Evolutionary conservation across 116 monocot genomes (phyloP).

Genomic region (Papilionanthe hybrid): DNA sequence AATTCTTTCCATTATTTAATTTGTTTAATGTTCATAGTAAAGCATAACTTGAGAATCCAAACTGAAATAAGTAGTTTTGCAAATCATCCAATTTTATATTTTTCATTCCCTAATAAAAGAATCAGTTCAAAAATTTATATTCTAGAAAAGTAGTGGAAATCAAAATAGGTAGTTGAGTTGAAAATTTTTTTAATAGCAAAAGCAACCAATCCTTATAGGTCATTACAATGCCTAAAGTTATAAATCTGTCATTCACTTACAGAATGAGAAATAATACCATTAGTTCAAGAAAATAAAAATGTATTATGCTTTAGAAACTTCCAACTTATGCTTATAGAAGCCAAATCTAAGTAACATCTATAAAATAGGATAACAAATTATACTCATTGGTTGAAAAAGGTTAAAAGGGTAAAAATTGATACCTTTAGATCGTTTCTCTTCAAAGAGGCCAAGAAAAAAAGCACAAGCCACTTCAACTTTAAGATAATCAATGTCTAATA

Average conservation of each 20-base stretch:
- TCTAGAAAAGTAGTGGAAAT: not conserved
- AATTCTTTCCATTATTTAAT: not conserved
- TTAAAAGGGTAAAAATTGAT: not conserved
- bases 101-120: not conserved
- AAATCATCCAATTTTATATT: not conserved
- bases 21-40: not conserved
- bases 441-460: conserved; percentile 60
- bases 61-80: not conserved
- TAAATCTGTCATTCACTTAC: not conserved
- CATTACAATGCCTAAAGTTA: not conserved
- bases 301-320: not conserved
- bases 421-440: conserved; percentile 77
- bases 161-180: not conserved
- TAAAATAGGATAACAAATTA: too few relatives aligned
- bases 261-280: not conserved
- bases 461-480: conserved; percentile 66
- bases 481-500: conserved; percentile 35
- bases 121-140: not conserved
- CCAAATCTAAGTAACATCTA: too few relatives aligned
- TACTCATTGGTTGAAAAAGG: not conserved
- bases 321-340: not conserved
- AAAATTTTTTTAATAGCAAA: not conserved
- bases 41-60: too few relatives aligned
- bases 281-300: not conserved
- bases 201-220: not conserved